These are phyloP conservation scores for Taphrina populina DNA, from an alignment of 1,139 yeast genomes.

Conservation along the genomic window DNA sequence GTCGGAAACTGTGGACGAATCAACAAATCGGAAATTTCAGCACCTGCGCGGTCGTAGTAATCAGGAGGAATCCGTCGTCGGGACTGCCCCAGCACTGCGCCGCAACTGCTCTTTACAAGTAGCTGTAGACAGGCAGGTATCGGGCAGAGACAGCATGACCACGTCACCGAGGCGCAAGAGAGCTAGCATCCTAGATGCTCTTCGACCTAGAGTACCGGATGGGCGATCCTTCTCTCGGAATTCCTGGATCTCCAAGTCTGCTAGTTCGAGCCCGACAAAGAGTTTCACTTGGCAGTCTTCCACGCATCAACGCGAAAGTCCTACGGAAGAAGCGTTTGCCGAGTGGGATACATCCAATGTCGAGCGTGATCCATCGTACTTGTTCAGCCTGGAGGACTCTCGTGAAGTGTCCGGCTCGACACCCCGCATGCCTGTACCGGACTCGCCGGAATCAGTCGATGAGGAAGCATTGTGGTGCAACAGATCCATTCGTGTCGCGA, in stretches of 20 bases:
- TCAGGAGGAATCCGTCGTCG: too few species aligned
- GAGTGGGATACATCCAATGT: slow-evolving; percentile 30
- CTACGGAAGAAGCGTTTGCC: slow-evolving; percentile 18
- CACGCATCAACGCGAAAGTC: background rate
- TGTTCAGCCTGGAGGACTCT: slow-evolving; percentile 24
- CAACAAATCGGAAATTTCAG: too few species aligned
- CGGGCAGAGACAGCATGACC: background rate
- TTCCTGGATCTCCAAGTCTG: slow-evolving; percentile 12
- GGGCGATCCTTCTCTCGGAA: slow-evolving; percentile 11
- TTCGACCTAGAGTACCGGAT: slow-evolving; percentile 15
- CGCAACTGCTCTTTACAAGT: too few species aligned
- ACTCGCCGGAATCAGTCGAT: background rate
- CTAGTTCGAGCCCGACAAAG: background rate
- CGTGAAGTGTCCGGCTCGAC: slow-evolving; percentile 28
- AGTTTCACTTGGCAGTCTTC: background rate
- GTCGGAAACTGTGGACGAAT: too few species aligned
- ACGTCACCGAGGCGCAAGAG: slow-evolving; percentile 14
- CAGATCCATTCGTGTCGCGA: slow-evolving; percentile 11
- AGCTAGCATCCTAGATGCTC: slow-evolving; percentile 14
- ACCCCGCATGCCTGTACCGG: too few species aligned
- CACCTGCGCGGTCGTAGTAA: too few species aligned
- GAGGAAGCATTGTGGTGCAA: slow-evolving; percentile 1
- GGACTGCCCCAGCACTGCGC: too few species aligned
- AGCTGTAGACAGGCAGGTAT: too few species aligned
- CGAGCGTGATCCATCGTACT: slow-evolving; percentile 23